phyloP scores from a whole-genome alignment of 345 rosid genomes.

The Acer saccharum region DNA sequence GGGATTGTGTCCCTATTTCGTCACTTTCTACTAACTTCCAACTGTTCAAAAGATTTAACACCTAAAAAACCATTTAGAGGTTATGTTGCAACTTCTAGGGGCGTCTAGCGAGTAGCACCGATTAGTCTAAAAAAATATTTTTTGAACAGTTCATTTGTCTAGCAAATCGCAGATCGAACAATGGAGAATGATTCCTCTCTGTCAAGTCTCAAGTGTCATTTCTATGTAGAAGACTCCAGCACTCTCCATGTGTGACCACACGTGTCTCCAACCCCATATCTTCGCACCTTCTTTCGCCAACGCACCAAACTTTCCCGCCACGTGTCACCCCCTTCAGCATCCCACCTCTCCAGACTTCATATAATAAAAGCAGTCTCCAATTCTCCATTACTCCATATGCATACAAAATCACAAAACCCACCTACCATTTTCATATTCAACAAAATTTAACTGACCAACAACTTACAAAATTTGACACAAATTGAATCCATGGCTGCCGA shows the following conservation, averaged over 20 bases:
- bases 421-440: no score
- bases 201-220: no score
- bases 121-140: no score
- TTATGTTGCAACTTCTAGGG: no score
- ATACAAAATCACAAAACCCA: background rate
- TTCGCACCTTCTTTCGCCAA: constrained; percentile 20
- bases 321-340: constrained; percentile 2
- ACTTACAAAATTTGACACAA: background rate
- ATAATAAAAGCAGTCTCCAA: background rate
- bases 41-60: no score
- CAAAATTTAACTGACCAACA: background rate
- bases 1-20: no score
- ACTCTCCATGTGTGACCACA: constrained; percentile 19
- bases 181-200: background rate
- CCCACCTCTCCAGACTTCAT: no score
- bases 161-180: no score
- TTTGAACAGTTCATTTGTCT: no score
- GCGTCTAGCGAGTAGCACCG: no score
- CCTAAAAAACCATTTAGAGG: no score
- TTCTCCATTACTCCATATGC: background rate
- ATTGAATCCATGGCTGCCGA: constrained; percentile 36
- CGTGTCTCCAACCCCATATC: constrained; percentile 14
- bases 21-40: no score
- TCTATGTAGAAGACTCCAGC: constrained; percentile 5
- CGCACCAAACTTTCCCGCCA: constrained; percentile 30